Evolutionary conservation across 1,139 yeast genomes (phyloP).

Genomic region (Debaryomyces udenii): DNA sequence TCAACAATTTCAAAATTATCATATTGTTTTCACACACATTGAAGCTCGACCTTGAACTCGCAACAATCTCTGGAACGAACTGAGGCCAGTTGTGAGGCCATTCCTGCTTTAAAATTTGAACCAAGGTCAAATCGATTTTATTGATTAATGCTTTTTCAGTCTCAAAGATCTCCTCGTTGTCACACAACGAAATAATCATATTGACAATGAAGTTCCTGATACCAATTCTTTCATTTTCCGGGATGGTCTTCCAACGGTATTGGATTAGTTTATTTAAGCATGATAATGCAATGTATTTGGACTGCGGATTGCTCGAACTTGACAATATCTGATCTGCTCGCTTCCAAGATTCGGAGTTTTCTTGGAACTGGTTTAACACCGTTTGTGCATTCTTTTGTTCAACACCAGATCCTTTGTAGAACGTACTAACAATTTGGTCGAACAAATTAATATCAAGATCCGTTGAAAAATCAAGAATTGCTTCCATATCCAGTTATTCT

Average conservation of each 20-base stretch:
- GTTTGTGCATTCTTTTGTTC: conserved; percentile 84
- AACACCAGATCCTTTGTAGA: conserved; percentile 79
- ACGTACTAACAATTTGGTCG: conserved; percentile 86
- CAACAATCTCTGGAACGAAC: conserved; percentile 90
- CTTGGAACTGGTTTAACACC: conserved; percentile 86
- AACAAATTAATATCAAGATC: conserved; percentile 79
- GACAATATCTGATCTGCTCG: conserved; percentile 89
- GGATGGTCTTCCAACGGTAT: conserved; percentile 91
- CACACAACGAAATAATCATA: conserved; percentile 91
- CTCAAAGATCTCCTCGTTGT: conserved; percentile 75
- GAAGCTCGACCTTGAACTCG: conserved; percentile 79
- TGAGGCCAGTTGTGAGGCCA: conserved; percentile 99
- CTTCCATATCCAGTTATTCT: conserved; percentile 61
- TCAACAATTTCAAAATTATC: conserved; percentile 83
- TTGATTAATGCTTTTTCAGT: conserved; percentile 82
- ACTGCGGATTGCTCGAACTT: conserved; percentile 74
- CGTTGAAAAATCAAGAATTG: conserved; percentile 80
- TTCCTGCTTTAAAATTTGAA: conserved; percentile 92
- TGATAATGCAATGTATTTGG: conserved; percentile 89
- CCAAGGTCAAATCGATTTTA: conserved; percentile 92
- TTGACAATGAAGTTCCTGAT: conserved; percentile 88
- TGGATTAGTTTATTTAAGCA: conserved; percentile 87
- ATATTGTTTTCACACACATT: conserved; percentile 97
- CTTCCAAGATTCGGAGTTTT: conserved; percentile 95
- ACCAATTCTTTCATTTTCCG: conserved; percentile 82